phyloP scores from a whole-genome alignment of 1,139 yeast species.

The Lodderomyces beijingensis region DNA sequence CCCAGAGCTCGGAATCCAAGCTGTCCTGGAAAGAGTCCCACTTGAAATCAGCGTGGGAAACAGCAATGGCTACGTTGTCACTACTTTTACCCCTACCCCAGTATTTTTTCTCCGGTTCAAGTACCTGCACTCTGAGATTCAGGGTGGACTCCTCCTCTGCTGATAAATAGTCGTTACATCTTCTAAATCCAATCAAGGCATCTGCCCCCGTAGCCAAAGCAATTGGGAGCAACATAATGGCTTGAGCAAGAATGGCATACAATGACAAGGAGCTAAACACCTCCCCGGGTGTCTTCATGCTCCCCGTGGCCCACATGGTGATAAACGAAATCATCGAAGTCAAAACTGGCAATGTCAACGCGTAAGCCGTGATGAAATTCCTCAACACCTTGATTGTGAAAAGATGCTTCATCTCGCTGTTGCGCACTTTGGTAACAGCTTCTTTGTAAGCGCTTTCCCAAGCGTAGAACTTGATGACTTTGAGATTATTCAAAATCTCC shows the following conservation, averaged over 20 bases:
- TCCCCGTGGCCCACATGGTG: conserved; percentile 38
- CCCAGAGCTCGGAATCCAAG: conserved; percentile 24
- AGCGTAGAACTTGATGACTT: conserved; percentile 44
- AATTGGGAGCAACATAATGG: conserved; percentile 49
- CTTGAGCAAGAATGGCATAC: conserved; percentile 48
- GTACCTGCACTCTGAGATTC: too few species aligned
- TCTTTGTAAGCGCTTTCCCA: conserved; percentile 46
- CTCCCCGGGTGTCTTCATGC: conserved; percentile 37
- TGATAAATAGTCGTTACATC: conserved; percentile 42
- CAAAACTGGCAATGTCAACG: conserved; percentile 40
- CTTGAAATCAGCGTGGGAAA: conserved; percentile 27
- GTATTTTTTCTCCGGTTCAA: conserved; percentile 14
- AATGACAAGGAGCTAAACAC: conserved; percentile 50
- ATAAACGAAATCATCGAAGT: conserved; percentile 41
- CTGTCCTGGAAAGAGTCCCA: conserved; percentile 36
- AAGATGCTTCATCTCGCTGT: conserved; percentile 37
- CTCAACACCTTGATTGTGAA: conserved; percentile 43
- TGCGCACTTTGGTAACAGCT: conserved; percentile 32
- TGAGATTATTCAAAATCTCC: conserved; percentile 39
- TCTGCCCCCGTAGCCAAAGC: conserved; percentile 55
- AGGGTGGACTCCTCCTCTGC: too few species aligned
- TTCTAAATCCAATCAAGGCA: conserved; percentile 47
- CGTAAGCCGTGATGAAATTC: conserved; percentile 44
- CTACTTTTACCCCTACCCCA: conserved; percentile 16
- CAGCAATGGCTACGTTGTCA: conserved; percentile 20